Evolutionary conservation across 805 yeast genomes (phyloP).

Genomic region (Zygosaccharomyces siamensis): DNA sequence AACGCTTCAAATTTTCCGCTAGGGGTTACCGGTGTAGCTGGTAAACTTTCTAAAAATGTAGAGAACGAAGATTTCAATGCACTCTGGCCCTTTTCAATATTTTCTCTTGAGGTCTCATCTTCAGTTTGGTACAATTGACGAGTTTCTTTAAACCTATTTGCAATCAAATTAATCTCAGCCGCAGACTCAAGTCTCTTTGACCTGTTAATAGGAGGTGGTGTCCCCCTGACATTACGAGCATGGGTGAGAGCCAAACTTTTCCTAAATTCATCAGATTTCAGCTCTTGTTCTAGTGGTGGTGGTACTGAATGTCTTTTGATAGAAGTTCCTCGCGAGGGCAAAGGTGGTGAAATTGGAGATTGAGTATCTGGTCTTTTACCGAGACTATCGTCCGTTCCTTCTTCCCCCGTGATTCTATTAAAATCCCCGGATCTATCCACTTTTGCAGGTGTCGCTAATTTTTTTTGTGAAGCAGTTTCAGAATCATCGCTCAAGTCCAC

Average conservation of each 20-base stretch:
- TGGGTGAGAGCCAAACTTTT: slow-evolving; percentile 24
- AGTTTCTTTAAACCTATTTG: slow-evolving; percentile 55
- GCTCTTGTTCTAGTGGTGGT: slow-evolving; percentile 31
- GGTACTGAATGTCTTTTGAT: slow-evolving; percentile 22
- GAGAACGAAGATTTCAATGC: slow-evolving; percentile 37
- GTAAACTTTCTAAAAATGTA: slow-evolving; percentile 13
- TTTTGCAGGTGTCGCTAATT: background rate
- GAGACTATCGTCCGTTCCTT: background rate
- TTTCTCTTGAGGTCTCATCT: slow-evolving; percentile 49
- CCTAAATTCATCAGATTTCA: slow-evolving; percentile 28
- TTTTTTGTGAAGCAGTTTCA: background rate
- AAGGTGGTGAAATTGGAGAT: slow-evolving; percentile 25
- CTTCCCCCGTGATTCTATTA: background rate
- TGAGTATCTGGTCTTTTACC: slow-evolving; percentile 6
- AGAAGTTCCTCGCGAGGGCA: slow-evolving; percentile 36
- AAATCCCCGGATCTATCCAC: background rate
- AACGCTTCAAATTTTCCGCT: slow-evolving; percentile 14
- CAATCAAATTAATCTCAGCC: slow-evolving; percentile 54
- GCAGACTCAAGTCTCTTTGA: slow-evolving; percentile 24
- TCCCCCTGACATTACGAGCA: slow-evolving; percentile 20
- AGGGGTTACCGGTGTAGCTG: slow-evolving; percentile 12
- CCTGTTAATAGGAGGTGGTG: slow-evolving; percentile 15
- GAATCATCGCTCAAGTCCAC: background rate
- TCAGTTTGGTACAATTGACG: slow-evolving; percentile 46
- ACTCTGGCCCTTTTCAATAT: slow-evolving; percentile 44